Percentiles rank a stretch among this genome's conserved stretches.
phyloP scores from a whole-genome alignment of 441 rosid genomes.

The Gossypium gossypioides region DNA sequence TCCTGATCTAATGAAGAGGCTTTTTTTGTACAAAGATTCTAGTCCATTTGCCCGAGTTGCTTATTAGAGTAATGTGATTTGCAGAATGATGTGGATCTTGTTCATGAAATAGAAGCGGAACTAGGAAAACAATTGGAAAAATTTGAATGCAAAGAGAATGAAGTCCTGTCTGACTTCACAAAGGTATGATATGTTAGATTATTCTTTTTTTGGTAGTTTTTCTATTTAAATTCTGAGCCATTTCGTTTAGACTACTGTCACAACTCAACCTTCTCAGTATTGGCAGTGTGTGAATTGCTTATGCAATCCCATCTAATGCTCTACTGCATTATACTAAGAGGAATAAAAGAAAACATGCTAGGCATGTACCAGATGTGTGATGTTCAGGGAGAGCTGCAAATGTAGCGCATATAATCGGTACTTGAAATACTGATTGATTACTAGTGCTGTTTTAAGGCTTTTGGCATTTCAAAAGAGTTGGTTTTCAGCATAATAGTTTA shows the following conservation, averaged over 20 bases:
- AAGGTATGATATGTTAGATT: constrained; percentile 33
- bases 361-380: neutral
- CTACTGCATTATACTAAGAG: neutral
- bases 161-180: constrained; percentile 62
- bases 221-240: neutral
- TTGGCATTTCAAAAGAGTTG: neutral
- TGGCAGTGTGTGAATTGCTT: neutral
- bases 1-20: neutral
- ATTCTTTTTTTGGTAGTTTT: neutral
- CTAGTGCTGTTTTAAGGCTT: neutral
- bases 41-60: constrained; percentile 11
- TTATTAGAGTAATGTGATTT: constrained; percentile 15
- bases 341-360: neutral
- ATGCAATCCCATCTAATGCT: neutral
- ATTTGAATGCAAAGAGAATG: constrained; percentile 60
- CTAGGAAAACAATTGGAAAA: constrained; percentile 54
- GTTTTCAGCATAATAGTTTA: neutral
- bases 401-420: neutral
- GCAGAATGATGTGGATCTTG: constrained; percentile 66
- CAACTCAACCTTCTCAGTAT: neutral
- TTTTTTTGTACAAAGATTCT: neutral
- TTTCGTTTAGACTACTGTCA: neutral
- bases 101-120: constrained; percentile 70
- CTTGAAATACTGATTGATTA: neutral
- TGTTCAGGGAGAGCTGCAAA: neutral